A percentile compares a stretch with the other conserved stretches of the same genome.
phyloP scores from a whole-genome alignment of 441 rosid species.

The Rhodomyrtus psidioides region DNA sequence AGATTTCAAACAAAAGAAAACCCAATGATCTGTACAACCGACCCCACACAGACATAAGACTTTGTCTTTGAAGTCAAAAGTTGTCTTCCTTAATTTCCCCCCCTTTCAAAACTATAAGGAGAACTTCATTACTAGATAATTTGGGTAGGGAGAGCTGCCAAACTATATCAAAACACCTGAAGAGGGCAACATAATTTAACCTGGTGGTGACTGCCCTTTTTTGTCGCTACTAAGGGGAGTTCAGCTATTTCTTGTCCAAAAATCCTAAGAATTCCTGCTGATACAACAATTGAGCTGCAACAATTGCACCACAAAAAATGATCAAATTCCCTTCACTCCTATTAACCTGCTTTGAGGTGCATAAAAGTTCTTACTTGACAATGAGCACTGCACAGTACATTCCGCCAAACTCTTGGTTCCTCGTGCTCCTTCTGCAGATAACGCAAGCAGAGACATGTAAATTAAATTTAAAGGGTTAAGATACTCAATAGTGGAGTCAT shows the following conservation, averaged over 20 bases:
- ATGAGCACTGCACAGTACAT: conserved; percentile 41
- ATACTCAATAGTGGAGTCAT: not conserved
- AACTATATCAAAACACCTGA: not conserved
- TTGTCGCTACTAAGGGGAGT: conserved; percentile 43
- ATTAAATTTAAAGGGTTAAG: not conserved
- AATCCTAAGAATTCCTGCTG: conserved; percentile 38
- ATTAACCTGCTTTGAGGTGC: not conserved
- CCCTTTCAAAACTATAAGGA: not conserved
- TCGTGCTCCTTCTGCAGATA: conserved; percentile 28
- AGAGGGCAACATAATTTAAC: conserved; percentile 18
- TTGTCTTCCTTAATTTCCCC: not conserved
- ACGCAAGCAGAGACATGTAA: not conserved
- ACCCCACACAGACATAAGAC: not conserved
- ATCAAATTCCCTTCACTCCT: not conserved
- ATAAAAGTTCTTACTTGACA: conserved; percentile 23
- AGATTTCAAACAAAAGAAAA: not conserved
- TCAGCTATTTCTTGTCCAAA: conserved; percentile 44
- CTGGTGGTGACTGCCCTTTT: conserved; percentile 49
- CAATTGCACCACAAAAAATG: not conserved
- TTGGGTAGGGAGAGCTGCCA: not conserved
- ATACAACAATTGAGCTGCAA: conserved; percentile 39
- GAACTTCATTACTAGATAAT: not conserved
- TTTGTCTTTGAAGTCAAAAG: not conserved
- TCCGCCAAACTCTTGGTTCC: conserved; percentile 41
- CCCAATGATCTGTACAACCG: not conserved